Evolutionary conservation across 208 protist genomes (phyloP).

Genomic region (Leishmania mexicana): DNA sequence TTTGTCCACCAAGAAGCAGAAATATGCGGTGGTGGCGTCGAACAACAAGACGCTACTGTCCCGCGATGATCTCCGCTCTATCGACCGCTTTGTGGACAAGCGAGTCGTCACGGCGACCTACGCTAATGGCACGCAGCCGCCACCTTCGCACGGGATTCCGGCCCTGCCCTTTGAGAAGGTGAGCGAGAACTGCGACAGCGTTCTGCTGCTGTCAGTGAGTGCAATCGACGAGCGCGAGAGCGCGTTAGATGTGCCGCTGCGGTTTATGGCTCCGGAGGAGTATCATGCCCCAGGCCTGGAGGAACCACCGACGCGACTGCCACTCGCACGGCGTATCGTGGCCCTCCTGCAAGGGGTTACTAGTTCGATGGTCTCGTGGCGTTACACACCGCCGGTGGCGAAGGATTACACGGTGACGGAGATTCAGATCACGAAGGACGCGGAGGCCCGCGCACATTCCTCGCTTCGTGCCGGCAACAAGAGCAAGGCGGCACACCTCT

Average conservation of each 20-base stretch:
- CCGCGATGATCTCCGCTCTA: constrained; percentile 48
- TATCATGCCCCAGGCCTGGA: constrained; percentile 65
- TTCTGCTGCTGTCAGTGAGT: constrained; percentile 50
- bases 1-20: constrained; percentile 50
- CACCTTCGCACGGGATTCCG: constrained; percentile 57
- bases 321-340: constrained; percentile 64
- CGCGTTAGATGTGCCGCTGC: constrained; percentile 80
- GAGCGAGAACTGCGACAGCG: constrained; percentile 45
- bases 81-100: constrained; percentile 59
- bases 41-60: constrained; percentile 52
- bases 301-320: constrained; percentile 63
- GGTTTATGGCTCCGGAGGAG: constrained; percentile 75
- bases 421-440: constrained; percentile 60
- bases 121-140: constrained; percentile 21
- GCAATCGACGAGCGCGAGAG: constrained; percentile 56
- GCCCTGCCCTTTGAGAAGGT: constrained; percentile 62
- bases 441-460: constrained; percentile 61
- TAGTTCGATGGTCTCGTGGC: constrained; percentile 60
- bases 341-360: constrained; percentile 74
- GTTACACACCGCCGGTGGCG: constrained; percentile 12
- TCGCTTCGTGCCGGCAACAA: constrained; percentile 58
- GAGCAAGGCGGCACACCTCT: constrained; percentile 52
- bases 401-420: constrained; percentile 34
- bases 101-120: constrained; percentile 38
- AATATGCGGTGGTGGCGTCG: constrained; percentile 62